Evolutionary conservation across 352 stramenopile genomes (phyloP), one percentile per base, ranked within the genome.

Genomic region (Phytopythium montanum): DNA sequence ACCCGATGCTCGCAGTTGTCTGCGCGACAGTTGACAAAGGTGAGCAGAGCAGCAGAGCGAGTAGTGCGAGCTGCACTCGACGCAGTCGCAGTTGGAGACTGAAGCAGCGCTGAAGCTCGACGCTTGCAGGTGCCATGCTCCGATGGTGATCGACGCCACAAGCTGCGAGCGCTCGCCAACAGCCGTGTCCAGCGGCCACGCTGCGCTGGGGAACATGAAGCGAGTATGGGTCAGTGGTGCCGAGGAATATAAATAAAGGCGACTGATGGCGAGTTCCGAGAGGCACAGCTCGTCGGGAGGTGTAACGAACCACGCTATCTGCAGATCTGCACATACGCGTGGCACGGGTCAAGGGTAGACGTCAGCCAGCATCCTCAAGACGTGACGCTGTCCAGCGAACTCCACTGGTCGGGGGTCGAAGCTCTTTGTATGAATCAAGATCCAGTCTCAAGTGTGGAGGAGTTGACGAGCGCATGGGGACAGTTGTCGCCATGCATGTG

Each of bases 1-100:
- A 85, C 10, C 82, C 82, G 2, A 88, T 29, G n/a, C 82, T 65
- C 9, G 69, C 62, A 5, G 73, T 88, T 3, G 81, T 90, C 50
- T 94, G 85, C 0, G 69, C 69, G 49, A 59, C 14, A 46, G 45
- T 23, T 14, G 42, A 31, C 33, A 46, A 26, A 3, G 36, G 36
- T 26, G 28, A 1, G 16, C 45, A 19, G 13, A 38, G 2, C 13
- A 58, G 5, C 6, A 58, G 52, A 56, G 6, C 13, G 18, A 44
- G 3, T 5, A 44, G 16, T 13, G 21, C 21, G 18, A 56, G 9
- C 0, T 34, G 51, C 18, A 46, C 28, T 25, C 5, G 21, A 25
- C 9, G 50, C 31, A 44, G 19, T 31, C 0, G 23, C 23, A 41
- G 49, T 5, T 1, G n/a, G 9, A 26, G 29, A 10, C 42, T 13